Base-by-base conservation (phyloP, 352 stramenopile genomes). In the Salisapilia sapeloensis region DNA sequence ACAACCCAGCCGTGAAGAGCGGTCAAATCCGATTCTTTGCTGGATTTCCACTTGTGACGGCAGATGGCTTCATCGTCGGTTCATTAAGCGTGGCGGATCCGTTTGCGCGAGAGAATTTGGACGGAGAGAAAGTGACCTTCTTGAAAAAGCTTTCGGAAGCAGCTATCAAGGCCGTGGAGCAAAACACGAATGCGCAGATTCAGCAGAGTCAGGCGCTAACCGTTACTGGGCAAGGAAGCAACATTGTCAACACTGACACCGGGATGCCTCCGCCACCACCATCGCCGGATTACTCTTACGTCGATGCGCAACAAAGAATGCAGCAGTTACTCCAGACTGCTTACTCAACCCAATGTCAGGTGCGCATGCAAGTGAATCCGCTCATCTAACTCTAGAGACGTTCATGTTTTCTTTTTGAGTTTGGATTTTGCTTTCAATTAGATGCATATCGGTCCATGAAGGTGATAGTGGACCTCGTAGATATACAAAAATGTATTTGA, bases 11-110 rank as follows among this genome's bases (percentile, higher is more conserved):
- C 5, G 70, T 86, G 12, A 46, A 41, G n/a, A 66, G 85, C 2
- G 70, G 64, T 2, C 65, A 76, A 25, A 54, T 89, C 24, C 74
- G 70, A 4, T 89, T 89, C 61, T 89, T 81, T 42, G 74, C 71
- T 0, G 74, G 70, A 16, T 83, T 89, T 34, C 74, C 74, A 15
- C 57, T 90, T 32, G 38, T 82, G 20, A 82, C 65, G 5, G 53
- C 60, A 4, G 70, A 86, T 22, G 70, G 67, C 8, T 48, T 55
- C 21, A 35, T 74, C 17, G 67, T 86, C 24, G 70, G 70, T 26
- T 75, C 60, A 35, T 83, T 89, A 34, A 77, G 58, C 19, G 70
- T 85, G 13, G 69, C 72, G 0, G 72, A 87, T 42, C 60, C 54
- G 32, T 83, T 85, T 36, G 64, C 72, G 20, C 69, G 72, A 35